These are phyloP conservation scores for Venturia asperata DNA, from an alignment of 2,329 filamentous ascomycete genomes.

Conservation along the genomic window DNA sequence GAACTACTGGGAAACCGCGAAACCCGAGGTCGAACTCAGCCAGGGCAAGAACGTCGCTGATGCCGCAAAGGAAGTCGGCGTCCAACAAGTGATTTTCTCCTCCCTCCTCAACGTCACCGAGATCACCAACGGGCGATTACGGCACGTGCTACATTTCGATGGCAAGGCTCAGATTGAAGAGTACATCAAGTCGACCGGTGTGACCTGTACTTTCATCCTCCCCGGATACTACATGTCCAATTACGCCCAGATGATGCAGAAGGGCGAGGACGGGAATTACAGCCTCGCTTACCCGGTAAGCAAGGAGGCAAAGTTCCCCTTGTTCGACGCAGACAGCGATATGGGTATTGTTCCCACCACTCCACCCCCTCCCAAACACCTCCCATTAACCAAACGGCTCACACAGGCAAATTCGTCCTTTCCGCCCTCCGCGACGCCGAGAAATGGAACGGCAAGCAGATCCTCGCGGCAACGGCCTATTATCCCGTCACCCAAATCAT, in stretches of 20 bases:
- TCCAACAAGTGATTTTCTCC: slow-evolving; percentile 36
- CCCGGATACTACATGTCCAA: slow-evolving; percentile 47
- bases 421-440: slow-evolving; percentile 40
- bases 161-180: slow-evolving; percentile 49
- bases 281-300: slow-evolving; percentile 23
- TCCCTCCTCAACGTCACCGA: slow-evolving; percentile 26
- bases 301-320: slow-evolving; percentile 31
- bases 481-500: slow-evolving; percentile 37
- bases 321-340: slow-evolving; percentile 38
- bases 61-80: slow-evolving; percentile 25
- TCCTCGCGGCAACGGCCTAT: slow-evolving; percentile 40
- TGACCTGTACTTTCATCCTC: slow-evolving; percentile 49
- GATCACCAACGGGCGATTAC: slow-evolving; percentile 23
- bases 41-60: slow-evolving; percentile 33
- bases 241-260: not conserved
- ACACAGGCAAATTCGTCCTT: slow-evolving; percentile 40
- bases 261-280: slow-evolving; percentile 27
- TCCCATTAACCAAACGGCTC: no score
- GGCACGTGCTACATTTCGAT: slow-evolving; percentile 46
- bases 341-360: no score
- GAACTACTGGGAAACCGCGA: slow-evolving; percentile 23
- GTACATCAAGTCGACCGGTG: slow-evolving; percentile 45
- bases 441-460: slow-evolving; percentile 37
- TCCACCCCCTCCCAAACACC: no score
- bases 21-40: slow-evolving; percentile 25